These are phyloP conservation scores for Misopates orontium DNA, from an alignment of 257 asterid species.

Conservation along the genomic window DNA sequence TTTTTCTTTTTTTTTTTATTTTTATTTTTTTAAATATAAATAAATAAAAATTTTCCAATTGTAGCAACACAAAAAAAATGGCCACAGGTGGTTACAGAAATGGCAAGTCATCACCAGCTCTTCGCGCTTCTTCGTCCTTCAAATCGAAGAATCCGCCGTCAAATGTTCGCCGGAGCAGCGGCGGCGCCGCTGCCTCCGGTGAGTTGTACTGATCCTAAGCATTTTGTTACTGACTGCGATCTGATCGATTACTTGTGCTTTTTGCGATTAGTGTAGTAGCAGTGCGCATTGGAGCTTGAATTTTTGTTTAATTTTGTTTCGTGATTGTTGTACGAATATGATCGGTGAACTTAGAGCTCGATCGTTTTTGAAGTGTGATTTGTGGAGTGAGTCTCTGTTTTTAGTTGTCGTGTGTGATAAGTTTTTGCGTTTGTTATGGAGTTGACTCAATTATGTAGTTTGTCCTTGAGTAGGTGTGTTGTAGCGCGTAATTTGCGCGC, in stretches of 20 bases:
- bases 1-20: too few species aligned
- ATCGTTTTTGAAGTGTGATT: slow-evolving; percentile 22
- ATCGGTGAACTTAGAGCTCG: slow-evolving; percentile 13
- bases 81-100: slow-evolving; percentile 68
- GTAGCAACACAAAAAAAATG: slow-evolving; percentile 31
- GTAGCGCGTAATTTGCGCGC: neutral
- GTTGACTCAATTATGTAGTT: slow-evolving; percentile 10
- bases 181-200: slow-evolving; percentile 66
- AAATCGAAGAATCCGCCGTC: slow-evolving; percentile 74
- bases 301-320: neutral
- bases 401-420: slow-evolving; percentile 11
- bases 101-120: slow-evolving; percentile 54
- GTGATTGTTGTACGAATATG: neutral
- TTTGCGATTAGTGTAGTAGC: slow-evolving; percentile 21
- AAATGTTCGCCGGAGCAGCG: slow-evolving; percentile 74
- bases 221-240: slow-evolving; percentile 36
- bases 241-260: slow-evolving; percentile 31
- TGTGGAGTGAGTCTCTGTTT: too few species aligned
- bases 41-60: too few species aligned
- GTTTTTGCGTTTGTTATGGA: neutral
- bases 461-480: slow-evolving; percentile 1
- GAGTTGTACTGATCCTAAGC: slow-evolving; percentile 34
- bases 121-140: slow-evolving; percentile 77
- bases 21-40: too few species aligned
- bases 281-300: neutral